phyloP scores from a whole-genome alignment of 2,329 filamentous ascomycete species.

The Xylaria sp. region DNA sequence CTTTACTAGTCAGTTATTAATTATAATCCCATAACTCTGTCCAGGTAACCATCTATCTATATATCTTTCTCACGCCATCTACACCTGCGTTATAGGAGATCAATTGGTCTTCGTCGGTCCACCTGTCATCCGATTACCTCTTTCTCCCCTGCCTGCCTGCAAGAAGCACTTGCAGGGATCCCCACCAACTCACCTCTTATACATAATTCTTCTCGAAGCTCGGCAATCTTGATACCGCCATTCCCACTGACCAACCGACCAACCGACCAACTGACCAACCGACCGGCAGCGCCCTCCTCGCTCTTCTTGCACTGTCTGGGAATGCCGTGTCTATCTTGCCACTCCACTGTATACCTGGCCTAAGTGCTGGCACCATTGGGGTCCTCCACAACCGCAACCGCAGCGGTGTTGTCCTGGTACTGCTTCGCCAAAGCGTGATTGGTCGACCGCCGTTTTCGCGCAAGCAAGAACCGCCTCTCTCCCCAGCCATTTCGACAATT shows the following conservation, averaged over 20 bases:
- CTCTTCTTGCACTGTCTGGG: conserved; percentile 14
- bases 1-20: conserved; percentile 7
- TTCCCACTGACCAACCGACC: conserved; percentile 5
- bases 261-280: conserved; percentile 3
- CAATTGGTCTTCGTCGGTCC: conserved; percentile 3
- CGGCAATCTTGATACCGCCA: conserved; percentile 9
- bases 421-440: conserved; percentile 16
- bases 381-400: conserved; percentile 10
- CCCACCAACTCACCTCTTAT: not conserved
- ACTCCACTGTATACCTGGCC: conserved; percentile 18
- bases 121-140: not conserved
- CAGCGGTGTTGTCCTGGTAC: conserved; percentile 12
- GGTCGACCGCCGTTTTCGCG: conserved; percentile 2
- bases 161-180: not conserved
- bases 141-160: not conserved
- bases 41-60: not conserved
- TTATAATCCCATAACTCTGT: no score
- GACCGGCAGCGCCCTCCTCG: not conserved
- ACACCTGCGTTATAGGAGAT: not conserved
- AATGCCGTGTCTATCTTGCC: conserved; percentile 27
- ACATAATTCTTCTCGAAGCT: not conserved
- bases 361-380: conserved; percentile 26
- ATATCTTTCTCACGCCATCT: not conserved
- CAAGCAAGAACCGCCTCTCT: conserved; percentile 1
- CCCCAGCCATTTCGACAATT: not conserved